A percentile compares a stretch with the other conserved stretches of the same genome.
These are phyloP conservation scores for Mollisiaceae sp. DNA, from an alignment of 2,329 filamentous ascomycete species.

Conservation along the genomic window DNA sequence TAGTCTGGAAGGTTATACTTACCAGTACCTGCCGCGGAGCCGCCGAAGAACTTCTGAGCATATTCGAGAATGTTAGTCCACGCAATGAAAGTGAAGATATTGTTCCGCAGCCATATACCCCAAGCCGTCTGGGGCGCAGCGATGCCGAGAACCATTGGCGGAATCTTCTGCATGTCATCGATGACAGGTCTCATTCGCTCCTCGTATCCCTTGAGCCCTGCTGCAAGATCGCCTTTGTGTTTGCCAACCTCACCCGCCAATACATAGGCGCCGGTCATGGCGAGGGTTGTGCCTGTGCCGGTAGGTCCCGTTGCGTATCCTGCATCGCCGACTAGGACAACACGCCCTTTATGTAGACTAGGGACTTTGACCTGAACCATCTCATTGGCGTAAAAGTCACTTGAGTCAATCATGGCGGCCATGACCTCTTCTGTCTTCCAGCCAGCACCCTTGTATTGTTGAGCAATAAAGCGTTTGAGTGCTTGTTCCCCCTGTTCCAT, in stretches of 20 bases:
- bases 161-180: neutral
- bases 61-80: too few species aligned
- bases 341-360: constrained; percentile 48
- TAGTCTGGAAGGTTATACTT: too few species aligned
- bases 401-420: constrained; percentile 44
- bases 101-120: neutral
- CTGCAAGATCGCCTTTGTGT: neutral
- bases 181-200: neutral
- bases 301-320: constrained; percentile 58
- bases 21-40: too few species aligned
- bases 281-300: constrained; percentile 57
- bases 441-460: constrained; percentile 53
- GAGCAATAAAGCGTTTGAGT: constrained; percentile 47
- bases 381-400: constrained; percentile 54
- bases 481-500: constrained; percentile 36
- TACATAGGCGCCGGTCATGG: constrained; percentile 58
- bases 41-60: too few species aligned
- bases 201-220: neutral
- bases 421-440: constrained; percentile 54
- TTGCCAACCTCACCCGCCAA: constrained; percentile 51
- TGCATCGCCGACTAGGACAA: constrained; percentile 61
- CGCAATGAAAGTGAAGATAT: too few species aligned
- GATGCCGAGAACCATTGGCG: neutral
- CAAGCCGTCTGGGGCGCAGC: neutral
- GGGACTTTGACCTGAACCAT: constrained; percentile 52